Evolutionary conservation across 192 early-diverging fungal species (phyloP).

Genomic region (Podila clonocystis): DNA sequence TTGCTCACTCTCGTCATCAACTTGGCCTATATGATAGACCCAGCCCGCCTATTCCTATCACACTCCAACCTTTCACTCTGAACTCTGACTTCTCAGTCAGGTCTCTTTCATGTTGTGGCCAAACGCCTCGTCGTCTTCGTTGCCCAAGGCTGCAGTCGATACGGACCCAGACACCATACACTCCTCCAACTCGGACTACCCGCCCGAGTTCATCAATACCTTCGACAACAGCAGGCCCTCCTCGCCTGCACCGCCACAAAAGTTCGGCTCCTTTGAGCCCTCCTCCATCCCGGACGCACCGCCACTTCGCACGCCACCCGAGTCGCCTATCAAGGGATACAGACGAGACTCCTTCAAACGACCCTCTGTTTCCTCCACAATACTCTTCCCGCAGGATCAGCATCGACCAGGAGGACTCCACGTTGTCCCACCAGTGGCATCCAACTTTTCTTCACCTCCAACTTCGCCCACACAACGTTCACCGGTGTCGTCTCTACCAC

Average conservation of each 20-base stretch:
- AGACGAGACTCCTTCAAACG: slow-evolving; percentile 20
- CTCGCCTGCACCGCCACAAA: slow-evolving; percentile 27
- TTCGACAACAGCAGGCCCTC: slow-evolving; percentile 44
- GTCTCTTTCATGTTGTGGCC: slow-evolving; percentile 39
- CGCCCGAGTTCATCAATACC: slow-evolving; percentile 13
- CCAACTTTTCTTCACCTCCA: slow-evolving; percentile 31
- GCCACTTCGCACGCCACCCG: slow-evolving; percentile 37
- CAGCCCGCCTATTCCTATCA: no score
- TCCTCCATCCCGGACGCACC: neutral
- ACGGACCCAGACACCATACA: slow-evolving; percentile 3
- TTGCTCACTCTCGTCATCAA: no score
- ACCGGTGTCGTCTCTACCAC: slow-evolving; percentile 18
- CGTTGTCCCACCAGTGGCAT: no score
- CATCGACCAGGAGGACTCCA: slow-evolving; percentile 1
- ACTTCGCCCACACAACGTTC: slow-evolving; percentile 23
- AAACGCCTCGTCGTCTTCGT: slow-evolving; percentile 18
- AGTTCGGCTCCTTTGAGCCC: neutral
- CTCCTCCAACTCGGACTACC: slow-evolving; percentile 26
- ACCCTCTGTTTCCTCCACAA: neutral
- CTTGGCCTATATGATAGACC: no score
- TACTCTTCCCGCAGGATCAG: neutral
- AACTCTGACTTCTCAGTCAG: no score
- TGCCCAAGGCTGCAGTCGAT: slow-evolving; percentile 21
- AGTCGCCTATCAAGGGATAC: slow-evolving; percentile 37
- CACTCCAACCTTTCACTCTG: no score